Evolutionary conservation across 129 eudicot species (phyloP).

Genomic region (Flaveria bidentis): DNA sequence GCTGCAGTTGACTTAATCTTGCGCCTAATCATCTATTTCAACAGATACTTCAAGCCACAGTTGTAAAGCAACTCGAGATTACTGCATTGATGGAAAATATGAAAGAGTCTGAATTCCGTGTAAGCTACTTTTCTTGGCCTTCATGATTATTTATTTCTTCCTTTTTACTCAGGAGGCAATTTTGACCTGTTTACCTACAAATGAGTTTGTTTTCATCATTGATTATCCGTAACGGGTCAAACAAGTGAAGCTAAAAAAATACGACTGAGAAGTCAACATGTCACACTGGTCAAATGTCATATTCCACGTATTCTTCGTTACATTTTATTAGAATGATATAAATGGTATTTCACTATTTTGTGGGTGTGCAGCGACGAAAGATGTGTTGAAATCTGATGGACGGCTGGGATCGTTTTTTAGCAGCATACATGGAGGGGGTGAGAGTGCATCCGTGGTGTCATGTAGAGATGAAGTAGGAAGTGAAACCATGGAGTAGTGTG

Average conservation of each 20-base stretch:
- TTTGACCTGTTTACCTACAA: constrained; percentile 1
- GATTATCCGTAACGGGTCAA: not conserved
- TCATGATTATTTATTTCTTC: not conserved
- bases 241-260: not conserved
- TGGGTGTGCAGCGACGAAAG: constrained; percentile 59
- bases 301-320: not conserved
- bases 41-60: constrained; percentile 72
- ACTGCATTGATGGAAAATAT: constrained; percentile 52
- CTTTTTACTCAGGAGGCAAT: not conserved
- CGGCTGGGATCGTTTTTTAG: constrained; percentile 2
- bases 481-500: constrained; percentile 13
- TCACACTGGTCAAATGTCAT: not conserved
- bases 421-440: constrained; percentile 2
- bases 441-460: constrained; percentile 6
- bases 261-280: not conserved
- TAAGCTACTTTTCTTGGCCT: constrained; percentile 39
- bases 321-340: not conserved
- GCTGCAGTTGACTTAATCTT: not conserved
- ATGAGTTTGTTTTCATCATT: not conserved
- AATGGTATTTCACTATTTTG: constrained; percentile 4
- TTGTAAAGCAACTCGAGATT: constrained; percentile 71
- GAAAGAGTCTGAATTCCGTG: constrained; percentile 55
- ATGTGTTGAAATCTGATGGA: constrained; percentile 29
- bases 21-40: not conserved
- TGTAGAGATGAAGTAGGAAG: constrained; percentile 31